These are phyloP conservation scores for Nicotiana tomentosiformis DNA, from an alignment of 257 asterid genomes.

Conservation along the genomic window DNA sequence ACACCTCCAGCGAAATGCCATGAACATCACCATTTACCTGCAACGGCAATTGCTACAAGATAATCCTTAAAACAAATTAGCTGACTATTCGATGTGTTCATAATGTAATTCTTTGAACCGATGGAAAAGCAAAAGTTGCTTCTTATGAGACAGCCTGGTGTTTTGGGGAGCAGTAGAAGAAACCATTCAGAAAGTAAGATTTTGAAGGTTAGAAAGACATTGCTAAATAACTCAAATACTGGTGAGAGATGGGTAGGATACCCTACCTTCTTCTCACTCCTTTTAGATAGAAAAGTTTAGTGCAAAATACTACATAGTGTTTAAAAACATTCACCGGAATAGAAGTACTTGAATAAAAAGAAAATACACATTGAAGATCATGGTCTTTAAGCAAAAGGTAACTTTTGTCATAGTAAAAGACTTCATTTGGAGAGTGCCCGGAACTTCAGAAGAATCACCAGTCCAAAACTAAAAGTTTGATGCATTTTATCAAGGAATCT, in stretches of 20 bases:
- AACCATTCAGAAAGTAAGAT: conserved; percentile 11
- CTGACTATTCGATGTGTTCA: conserved; percentile 8
- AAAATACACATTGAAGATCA: conserved; percentile 55
- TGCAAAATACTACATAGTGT: conserved; percentile 43
- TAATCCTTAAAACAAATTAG: conserved; percentile 31
- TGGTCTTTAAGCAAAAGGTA: conserved; percentile 52
- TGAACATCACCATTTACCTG: conserved; percentile 38
- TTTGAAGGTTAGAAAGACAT: conserved; percentile 16
- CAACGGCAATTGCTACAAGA: conserved; percentile 28
- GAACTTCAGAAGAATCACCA: conserved; percentile 98
- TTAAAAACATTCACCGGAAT: conserved; percentile 43
- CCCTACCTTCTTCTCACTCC: conserved; percentile 29
- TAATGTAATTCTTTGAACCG: neutral
- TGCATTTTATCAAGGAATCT: conserved; percentile 82
- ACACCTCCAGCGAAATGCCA: conserved; percentile 28
- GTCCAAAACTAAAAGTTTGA: conserved; percentile 88
- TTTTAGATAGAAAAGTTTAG: conserved; percentile 30
- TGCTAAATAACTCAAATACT: conserved; percentile 22
- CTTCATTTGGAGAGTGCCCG: conserved; percentile 80
- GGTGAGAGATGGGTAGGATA: conserved; percentile 19
- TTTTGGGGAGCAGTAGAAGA: neutral
- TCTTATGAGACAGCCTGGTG: conserved; percentile 3
- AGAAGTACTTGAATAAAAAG: conserved; percentile 26
- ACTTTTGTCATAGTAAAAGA: conserved; percentile 64
- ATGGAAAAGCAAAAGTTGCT: conserved; percentile 12